phyloP scores from a whole-genome alignment of 495 filamentous ascomycete species.

The Choiromyces venosus region DNA sequence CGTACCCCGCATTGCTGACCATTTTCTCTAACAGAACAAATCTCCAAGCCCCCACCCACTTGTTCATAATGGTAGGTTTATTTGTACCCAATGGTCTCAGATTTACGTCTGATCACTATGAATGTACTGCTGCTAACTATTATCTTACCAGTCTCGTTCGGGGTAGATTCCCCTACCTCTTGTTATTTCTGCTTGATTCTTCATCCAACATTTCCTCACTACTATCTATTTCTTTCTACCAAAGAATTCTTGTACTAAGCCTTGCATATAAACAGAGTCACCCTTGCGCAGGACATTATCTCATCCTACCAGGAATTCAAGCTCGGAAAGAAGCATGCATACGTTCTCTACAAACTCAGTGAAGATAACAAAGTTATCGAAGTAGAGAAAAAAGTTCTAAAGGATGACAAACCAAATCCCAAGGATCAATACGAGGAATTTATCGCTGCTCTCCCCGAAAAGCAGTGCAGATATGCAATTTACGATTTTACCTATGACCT shows the following conservation, averaged over 20 bases:
- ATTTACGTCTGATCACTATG: neutral
- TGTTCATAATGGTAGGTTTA: slow-evolving; percentile 12
- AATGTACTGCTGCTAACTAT: neutral
- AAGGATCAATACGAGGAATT: slow-evolving; percentile 38
- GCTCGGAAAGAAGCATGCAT: slow-evolving; percentile 81
- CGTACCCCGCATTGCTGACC: slow-evolving; percentile 32
- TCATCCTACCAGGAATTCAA: slow-evolving; percentile 82
- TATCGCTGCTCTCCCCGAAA: slow-evolving; percentile 16
- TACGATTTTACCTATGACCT: slow-evolving; percentile 88
- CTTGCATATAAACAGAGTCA: slow-evolving; percentile 55
- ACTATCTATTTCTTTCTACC: neutral
- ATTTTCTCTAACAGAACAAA: slow-evolving; percentile 7
- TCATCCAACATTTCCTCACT: neutral
- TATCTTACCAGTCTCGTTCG: slow-evolving; percentile 40
- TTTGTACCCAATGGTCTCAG: neutral
- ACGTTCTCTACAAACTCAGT: slow-evolving; percentile 93
- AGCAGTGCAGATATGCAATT: slow-evolving; percentile 68
- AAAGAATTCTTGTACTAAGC: neutral
- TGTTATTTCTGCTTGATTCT: neutral
- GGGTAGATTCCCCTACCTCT: slow-evolving; percentile 36
- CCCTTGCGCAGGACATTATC: slow-evolving; percentile 74
- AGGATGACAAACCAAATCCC: slow-evolving; percentile 44
- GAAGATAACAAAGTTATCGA: slow-evolving; percentile 88
- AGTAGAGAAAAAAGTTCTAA: slow-evolving; percentile 62
- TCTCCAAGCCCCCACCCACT: slow-evolving; percentile 10